Base-by-base conservation (phyloP, 1,284 basidiomycete genomes). In the Ustilago crameri region DNA sequence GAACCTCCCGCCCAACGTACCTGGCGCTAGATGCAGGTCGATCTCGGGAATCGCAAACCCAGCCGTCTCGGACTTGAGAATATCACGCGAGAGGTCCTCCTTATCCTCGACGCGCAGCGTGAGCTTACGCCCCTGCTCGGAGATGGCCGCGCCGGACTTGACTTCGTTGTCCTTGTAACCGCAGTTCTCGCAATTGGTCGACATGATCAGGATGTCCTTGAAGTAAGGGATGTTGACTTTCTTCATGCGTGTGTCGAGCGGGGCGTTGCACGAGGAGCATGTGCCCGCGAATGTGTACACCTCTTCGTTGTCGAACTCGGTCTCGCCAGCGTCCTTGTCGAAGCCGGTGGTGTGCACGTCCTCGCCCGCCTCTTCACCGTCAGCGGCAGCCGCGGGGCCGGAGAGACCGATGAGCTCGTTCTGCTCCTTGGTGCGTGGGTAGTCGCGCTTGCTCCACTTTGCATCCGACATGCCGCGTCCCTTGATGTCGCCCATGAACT, bases 151-250 rank as follows among this genome's bases (percentile, higher is more conserved):
- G 23, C 95, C 93, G 8, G 93, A 92, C 84, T 98, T 98, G 81
- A 98, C 91, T 85, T 98, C 95, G 82, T 96, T 98, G 85, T 98
- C 95, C 73, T 93, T 88, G 85, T 98, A 98, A 1, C 95, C 95
- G 84, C 95, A 98, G 55, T 86, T 85, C 55, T 93, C 92, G 84
- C 96, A 98, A 82, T 97, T 96, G 24, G 95, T 95, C 24, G 95
- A 96, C 95, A 98, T 98, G 85, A 99, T 95, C 68, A 98, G 86
- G 63, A 95, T 91, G 81, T 99, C 94, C 91, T 98, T 93, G 88
- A 99, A 98, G 85, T 99, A 95, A 0, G 96, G 96, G 74, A 99
- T 98, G 79, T 90, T 90, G 78, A 98, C 91, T 81, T 92, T 93
- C 87, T 98, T 95, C 93, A 98, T 97, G 74, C 90, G 86, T 0